Evolutionary conservation across 2,329 filamentous ascomycete genomes (phyloP).

Genomic region (Aspergillus vadensis): DNA sequence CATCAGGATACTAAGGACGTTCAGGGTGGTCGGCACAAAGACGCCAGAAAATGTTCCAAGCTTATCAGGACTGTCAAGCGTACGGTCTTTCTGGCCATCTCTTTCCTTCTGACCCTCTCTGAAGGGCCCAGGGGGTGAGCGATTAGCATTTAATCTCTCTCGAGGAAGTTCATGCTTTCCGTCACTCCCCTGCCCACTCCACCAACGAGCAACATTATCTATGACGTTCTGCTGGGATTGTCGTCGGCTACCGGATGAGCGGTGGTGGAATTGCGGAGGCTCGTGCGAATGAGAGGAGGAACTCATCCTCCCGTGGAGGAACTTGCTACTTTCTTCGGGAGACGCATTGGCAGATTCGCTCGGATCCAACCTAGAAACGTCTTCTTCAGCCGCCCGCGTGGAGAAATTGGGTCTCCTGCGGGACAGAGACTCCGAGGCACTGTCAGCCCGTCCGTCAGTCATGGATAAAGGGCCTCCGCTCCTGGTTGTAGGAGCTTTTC

Average conservation of each 20-base stretch:
- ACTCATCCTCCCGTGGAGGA: conserved; percentile 26
- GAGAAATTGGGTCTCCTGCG: conserved; percentile 44
- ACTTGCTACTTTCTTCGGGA: conserved; percentile 25
- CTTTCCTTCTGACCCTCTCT: conserved; percentile 39
- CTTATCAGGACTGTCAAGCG: conserved; percentile 54
- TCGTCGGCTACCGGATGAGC: conserved; percentile 16
- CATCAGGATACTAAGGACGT: conserved; percentile 89
- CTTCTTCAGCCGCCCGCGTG: conserved; percentile 41
- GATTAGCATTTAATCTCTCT: conserved; percentile 15
- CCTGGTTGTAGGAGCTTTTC: conserved; percentile 4
- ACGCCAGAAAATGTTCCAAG: conserved; percentile 76
- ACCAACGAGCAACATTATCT: conserved; percentile 29
- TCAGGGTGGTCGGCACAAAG: conserved; percentile 85
- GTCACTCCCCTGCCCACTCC: conserved; percentile 19
- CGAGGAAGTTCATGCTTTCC: conserved; percentile 11
- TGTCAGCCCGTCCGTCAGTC: conserved; percentile 23
- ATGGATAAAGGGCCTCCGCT: conserved; percentile 20
- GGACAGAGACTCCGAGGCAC: conserved; percentile 31
- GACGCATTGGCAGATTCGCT: conserved; percentile 28
- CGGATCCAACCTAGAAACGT: conserved; percentile 39
- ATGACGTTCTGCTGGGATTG: conserved; percentile 28
- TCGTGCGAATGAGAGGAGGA: conserved; percentile 28
- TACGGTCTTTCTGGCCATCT: conserved; percentile 26
- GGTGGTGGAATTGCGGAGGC: conserved; percentile 24
- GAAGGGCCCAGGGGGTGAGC: conserved; percentile 24